Percentiles rank a stretch among this genome's conserved stretches.
Evolutionary conservation across 2,329 filamentous ascomycete genomes (phyloP).

Genomic region (Tolypocladium guangdongense): DNA sequence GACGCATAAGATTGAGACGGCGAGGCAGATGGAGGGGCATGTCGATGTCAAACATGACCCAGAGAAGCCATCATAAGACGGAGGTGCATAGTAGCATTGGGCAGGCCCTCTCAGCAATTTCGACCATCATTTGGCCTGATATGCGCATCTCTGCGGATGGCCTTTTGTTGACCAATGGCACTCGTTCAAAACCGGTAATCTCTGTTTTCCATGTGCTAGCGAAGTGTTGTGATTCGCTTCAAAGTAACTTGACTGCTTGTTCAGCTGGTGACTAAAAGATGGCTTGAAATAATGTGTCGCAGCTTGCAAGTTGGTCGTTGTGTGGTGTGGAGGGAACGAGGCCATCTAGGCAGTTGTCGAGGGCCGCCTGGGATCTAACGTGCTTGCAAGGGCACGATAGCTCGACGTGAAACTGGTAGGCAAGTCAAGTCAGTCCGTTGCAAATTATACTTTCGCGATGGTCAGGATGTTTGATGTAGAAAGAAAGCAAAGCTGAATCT

Average conservation of each 20-base stretch:
- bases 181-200: neutral
- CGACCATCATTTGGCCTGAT: neutral
- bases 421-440: neutral
- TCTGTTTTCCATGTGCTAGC: neutral
- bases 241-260: neutral
- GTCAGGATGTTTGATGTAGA: neutral
- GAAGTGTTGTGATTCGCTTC: neutral
- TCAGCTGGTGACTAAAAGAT: neutral
- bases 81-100: neutral
- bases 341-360: neutral
- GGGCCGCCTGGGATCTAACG: neutral
- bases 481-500: neutral
- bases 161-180: neutral
- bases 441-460: neutral
- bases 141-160: neutral
- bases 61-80: neutral
- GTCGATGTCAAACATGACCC: slow-evolving; percentile 1
- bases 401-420: neutral
- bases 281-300: neutral
- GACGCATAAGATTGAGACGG: slow-evolving; percentile 13
- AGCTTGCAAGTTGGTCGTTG: too few relatives aligned
- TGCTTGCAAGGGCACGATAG: neutral
- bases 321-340: too few relatives aligned
- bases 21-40: slow-evolving; percentile 6
- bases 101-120: too few relatives aligned